Evolutionary conservation across 2,329 filamentous ascomycete species (phyloP).

Genomic region (Septoria petroselini): DNA sequence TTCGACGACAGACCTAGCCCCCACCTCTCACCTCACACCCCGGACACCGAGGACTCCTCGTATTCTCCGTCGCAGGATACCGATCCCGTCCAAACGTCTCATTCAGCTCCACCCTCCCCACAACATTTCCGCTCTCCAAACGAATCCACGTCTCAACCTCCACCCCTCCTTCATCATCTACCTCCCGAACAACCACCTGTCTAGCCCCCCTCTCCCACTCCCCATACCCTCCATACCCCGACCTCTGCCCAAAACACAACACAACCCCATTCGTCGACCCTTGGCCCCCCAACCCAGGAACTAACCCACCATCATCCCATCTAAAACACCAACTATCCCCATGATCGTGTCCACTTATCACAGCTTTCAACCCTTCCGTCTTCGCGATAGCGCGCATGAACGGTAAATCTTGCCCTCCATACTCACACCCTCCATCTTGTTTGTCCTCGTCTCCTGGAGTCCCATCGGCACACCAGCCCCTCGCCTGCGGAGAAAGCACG

Average conservation of each 20-base stretch:
- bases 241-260: conserved; percentile 36
- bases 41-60: too few relatives aligned
- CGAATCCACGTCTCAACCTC: conserved; percentile 37
- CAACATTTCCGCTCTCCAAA: conserved; percentile 33
- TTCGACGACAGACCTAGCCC: too few relatives aligned
- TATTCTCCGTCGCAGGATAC: conserved; percentile 32
- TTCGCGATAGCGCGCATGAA: conserved; percentile 62
- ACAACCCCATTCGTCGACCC: too few relatives aligned
- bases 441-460: too few relatives aligned
- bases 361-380: conserved; percentile 54
- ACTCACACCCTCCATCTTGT: conserved; percentile 41
- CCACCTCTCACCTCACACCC: too few relatives aligned
- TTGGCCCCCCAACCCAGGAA: conserved; percentile 35
- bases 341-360: conserved; percentile 67
- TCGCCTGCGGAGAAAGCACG: conserved; percentile 44
- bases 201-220: conserved; percentile 35
- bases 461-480: conserved; percentile 38
- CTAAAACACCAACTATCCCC: conserved; percentile 38
- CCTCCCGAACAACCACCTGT: conserved; percentile 32
- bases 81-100: conserved; percentile 32
- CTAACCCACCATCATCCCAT: conserved; percentile 30
- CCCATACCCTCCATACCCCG: conserved; percentile 37
- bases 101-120: conserved; percentile 34
- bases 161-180: conserved; percentile 17
- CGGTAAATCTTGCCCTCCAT: conserved; percentile 51